Conservation (phyloP, 1,139 yeast genomes). For the Blastobotrys aristatus region DNA sequence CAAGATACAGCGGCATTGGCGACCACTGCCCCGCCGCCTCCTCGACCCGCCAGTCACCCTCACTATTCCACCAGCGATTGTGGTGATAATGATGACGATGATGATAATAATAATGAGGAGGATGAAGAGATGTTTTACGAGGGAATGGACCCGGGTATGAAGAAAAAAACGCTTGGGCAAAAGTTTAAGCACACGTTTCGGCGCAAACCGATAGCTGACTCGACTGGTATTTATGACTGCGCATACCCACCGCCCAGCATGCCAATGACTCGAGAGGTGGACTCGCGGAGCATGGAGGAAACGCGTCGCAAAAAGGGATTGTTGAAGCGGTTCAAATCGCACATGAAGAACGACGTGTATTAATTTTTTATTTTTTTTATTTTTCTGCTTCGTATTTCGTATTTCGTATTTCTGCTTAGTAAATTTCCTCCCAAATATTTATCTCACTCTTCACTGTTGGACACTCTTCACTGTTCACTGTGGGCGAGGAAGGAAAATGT, state of each 20-base stretch:
- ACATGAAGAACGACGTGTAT: not conserved
- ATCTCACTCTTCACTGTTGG: too few relatives aligned
- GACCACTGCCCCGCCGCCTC: not conserved
- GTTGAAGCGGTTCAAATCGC: conserved; percentile 4
- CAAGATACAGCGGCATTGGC: not conserved
- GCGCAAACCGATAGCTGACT: not conserved
- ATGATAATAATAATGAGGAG: not conserved
- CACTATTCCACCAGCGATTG: not conserved
- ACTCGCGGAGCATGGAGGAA: conserved; percentile 1
- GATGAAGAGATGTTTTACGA: not conserved
- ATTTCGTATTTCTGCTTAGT: too few relatives aligned
- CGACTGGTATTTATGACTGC: not conserved
- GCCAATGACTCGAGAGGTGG: not conserved
- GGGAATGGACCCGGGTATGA: not conserved
- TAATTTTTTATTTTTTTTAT: not conserved
- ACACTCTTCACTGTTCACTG: too few relatives aligned
- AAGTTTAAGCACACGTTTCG: conserved; percentile 7
- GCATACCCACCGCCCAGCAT: not conserved
- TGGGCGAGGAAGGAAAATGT: too few relatives aligned
- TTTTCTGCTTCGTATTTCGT: not conserved
- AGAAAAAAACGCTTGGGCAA: conserved; percentile 1
- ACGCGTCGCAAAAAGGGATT: conserved; percentile 4
- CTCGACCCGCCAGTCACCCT: too few relatives aligned
- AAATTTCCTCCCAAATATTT: too few relatives aligned
- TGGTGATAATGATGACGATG: too few relatives aligned